Evolutionary conservation across 2,329 filamentous ascomycete species (phyloP).

Genomic region (Aureobasidium vineae): DNA sequence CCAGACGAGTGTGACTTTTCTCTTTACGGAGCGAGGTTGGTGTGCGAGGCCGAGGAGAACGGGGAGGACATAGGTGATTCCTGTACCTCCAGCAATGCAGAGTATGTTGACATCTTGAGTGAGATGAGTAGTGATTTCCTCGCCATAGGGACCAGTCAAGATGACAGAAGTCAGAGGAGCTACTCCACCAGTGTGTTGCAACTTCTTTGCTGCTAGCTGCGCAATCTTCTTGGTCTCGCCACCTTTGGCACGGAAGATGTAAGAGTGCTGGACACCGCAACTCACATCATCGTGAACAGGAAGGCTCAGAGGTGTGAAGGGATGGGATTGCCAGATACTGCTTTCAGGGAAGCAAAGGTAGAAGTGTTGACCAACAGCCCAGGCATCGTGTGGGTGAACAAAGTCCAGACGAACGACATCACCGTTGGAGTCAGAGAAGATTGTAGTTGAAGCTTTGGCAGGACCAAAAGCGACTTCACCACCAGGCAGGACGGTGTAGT

Average conservation of each 20-base stretch:
- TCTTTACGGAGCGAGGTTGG: slow-evolving; percentile 6
- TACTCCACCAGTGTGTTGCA: slow-evolving; percentile 46
- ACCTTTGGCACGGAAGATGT: slow-evolving; percentile 40
- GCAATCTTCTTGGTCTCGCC: slow-evolving; percentile 61
- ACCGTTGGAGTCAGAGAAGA: slow-evolving; percentile 57
- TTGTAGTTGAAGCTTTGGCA: slow-evolving; percentile 56
- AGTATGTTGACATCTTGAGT: slow-evolving; percentile 22
- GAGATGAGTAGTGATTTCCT: not conserved
- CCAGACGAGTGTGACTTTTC: slow-evolving; percentile 25
- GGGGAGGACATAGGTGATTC: slow-evolving; percentile 67
- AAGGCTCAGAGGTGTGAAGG: slow-evolving; percentile 63
- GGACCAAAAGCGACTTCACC: slow-evolving; percentile 60
- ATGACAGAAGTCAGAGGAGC: slow-evolving; percentile 59
- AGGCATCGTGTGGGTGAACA: slow-evolving; percentile 56
- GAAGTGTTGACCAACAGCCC: slow-evolving; percentile 69
- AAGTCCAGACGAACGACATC: slow-evolving; percentile 67
- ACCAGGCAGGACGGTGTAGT: slow-evolving; percentile 52
- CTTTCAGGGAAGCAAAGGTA: slow-evolving; percentile 66
- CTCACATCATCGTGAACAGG: slow-evolving; percentile 39
- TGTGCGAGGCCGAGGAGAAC: slow-evolving; percentile 52
- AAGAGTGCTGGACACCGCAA: slow-evolving; percentile 34
- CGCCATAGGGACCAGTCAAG: slow-evolving; percentile 63
- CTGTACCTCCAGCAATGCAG: slow-evolving; percentile 50
- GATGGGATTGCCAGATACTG: slow-evolving; percentile 70
- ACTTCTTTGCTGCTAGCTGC: slow-evolving; percentile 41